These are phyloP conservation scores for Prunus fruticosa DNA, from an alignment of 306 rosid genomes.

Conservation along the genomic window DNA sequence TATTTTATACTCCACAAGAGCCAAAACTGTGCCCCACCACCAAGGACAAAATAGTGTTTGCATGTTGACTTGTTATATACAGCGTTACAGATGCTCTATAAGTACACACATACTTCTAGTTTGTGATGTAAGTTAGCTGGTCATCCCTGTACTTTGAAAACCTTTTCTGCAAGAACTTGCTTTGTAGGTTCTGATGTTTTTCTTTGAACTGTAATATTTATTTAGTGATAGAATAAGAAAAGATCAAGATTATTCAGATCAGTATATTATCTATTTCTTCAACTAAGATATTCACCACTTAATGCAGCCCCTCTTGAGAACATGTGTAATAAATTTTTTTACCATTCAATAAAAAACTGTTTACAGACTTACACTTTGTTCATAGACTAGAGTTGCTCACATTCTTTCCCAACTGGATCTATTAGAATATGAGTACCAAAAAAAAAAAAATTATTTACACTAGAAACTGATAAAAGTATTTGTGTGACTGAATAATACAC, in stretches of 20 bases:
- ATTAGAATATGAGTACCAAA: conserved; percentile 8
- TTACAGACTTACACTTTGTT: conserved; percentile 8
- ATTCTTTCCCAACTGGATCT: conserved; percentile 25
- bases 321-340: neutral
- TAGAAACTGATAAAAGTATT: conserved; percentile 36
- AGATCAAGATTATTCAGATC: neutral
- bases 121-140: conserved; percentile 12
- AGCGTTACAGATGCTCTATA: neutral
- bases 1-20: conserved; percentile 6
- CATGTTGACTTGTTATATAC: conserved; percentile 25
- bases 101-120: neutral
- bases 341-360: conserved; percentile 21
- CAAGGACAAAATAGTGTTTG: conserved; percentile 22
- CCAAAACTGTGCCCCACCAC: conserved; percentile 27
- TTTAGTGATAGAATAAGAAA: neutral
- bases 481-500: conserved; percentile 26
- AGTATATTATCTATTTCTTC: conserved; percentile 8
- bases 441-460: conserved; percentile 19
- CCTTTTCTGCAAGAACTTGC: neutral
- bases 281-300: conserved; percentile 4
- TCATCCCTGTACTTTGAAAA: conserved; percentile 15
- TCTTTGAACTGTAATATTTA: conserved; percentile 6
- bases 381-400: neutral
- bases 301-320: conserved; percentile 4
- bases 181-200: conserved; percentile 5